Conservation (phyloP, 352 stramenopile species). For the Thalassiosira sp. region DNA sequence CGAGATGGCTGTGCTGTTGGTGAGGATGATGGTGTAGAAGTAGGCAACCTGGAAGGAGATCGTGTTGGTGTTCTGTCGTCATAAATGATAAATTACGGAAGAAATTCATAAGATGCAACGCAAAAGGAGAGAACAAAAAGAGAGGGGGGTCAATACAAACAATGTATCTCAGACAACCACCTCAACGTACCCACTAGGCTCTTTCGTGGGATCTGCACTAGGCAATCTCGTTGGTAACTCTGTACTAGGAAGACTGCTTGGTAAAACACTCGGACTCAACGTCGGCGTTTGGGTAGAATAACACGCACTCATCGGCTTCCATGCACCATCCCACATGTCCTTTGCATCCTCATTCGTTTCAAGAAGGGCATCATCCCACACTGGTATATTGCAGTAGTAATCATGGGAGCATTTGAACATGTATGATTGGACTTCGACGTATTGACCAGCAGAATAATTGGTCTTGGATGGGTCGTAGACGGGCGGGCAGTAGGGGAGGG, state of each 20-base stretch:
- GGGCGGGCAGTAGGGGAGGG: conserved; percentile 13
- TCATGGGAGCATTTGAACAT: conserved; percentile 13
- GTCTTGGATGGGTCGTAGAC: conserved; percentile 1
- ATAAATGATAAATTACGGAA: too few relatives aligned
- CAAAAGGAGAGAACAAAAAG: not conserved
- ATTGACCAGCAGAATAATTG: conserved; percentile 14
- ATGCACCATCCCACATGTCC: conserved; percentile 8
- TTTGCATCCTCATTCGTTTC: conserved; percentile 18
- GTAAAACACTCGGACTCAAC: not conserved
- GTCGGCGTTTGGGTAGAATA: conserved; percentile 9
- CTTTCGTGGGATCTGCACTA: too few relatives aligned
- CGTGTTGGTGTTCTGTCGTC: not conserved
- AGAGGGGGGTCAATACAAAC: not conserved
- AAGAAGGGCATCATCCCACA: conserved; percentile 1
- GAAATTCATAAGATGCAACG: too few relatives aligned
- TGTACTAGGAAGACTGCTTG: not conserved
- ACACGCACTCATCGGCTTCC: conserved; percentile 2
- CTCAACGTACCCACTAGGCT: not conserved
- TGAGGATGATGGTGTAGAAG: not conserved
- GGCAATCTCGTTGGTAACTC: not conserved
- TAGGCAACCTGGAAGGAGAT: conserved; percentile 5
- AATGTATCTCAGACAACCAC: too few relatives aligned
- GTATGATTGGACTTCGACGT: conserved; percentile 11
- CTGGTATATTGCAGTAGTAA: conserved; percentile 2
- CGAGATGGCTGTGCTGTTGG: conserved; percentile 1